Percentiles rank a stretch among this genome's conserved stretches.
These are phyloP conservation scores for Rhizopogon sp. DNA, from an alignment of 768 basidiomycete species.

Conservation along the genomic window DNA sequence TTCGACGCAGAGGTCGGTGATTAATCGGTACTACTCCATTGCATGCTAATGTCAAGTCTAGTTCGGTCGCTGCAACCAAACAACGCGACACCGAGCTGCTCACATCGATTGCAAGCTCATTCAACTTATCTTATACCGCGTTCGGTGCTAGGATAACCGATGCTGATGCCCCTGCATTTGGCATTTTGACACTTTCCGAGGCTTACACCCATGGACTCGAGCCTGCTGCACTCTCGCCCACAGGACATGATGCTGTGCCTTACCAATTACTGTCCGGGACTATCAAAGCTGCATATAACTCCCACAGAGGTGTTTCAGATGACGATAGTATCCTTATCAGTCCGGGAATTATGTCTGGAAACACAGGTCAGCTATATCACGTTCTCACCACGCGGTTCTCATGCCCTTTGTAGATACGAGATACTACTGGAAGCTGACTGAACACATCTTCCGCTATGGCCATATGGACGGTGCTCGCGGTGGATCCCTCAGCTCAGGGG, in stretches of 20 bases:
- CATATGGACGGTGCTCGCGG: constrained; percentile 29
- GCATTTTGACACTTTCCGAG: constrained; percentile 45
- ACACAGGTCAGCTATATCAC: constrained; percentile 33
- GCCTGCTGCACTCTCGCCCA: constrained; percentile 63
- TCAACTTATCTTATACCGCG: constrained; percentile 55
- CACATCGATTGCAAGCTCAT: constrained; percentile 39
- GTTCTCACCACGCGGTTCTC: background rate
- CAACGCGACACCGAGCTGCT: constrained; percentile 40
- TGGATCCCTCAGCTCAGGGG: constrained; percentile 28
- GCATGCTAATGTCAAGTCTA: constrained; percentile 2
- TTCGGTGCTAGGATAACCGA: constrained; percentile 44
- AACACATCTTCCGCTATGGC: constrained; percentile 71
- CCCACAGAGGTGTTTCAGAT: constrained; percentile 37
- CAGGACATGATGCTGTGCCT: constrained; percentile 24
- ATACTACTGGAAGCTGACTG: constrained; percentile 38
- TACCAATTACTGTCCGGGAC: constrained; percentile 57
- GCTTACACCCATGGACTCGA: constrained; percentile 47
- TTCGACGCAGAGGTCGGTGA: constrained; percentile 47
- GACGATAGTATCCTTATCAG: constrained; percentile 32
- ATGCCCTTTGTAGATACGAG: constrained; percentile 31
- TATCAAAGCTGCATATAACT: constrained; percentile 57
- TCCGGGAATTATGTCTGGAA: constrained; percentile 57
- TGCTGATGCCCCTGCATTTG: constrained; percentile 29
- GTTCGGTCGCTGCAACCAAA: constrained; percentile 39
- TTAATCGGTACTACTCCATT: background rate